These are phyloP conservation scores for Metarhizium album DNA, from an alignment of 2,329 filamentous ascomycete genomes.

Conservation along the genomic window DNA sequence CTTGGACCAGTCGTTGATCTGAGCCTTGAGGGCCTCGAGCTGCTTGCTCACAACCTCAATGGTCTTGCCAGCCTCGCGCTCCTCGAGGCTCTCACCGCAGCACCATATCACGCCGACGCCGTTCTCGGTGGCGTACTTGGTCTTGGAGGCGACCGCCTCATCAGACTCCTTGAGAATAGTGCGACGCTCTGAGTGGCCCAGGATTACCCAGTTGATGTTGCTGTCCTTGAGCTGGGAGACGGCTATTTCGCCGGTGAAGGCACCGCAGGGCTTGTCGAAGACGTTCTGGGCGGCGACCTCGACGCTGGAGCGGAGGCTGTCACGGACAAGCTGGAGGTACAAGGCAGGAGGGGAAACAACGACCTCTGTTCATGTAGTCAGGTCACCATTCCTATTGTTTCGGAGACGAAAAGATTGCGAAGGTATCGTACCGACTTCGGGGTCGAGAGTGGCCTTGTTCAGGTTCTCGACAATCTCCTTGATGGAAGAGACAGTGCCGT, in stretches of 20 bases:
- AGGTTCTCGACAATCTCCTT: conserved; percentile 83
- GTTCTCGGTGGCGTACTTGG: conserved; percentile 80
- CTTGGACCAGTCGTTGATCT: conserved; percentile 80
- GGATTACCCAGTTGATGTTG: conserved; percentile 79
- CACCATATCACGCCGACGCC: conserved; percentile 90
- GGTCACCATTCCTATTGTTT: neutral
- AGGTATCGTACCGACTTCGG: conserved; percentile 53
- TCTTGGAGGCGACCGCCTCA: conserved; percentile 81
- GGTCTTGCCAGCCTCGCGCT: conserved; percentile 78
- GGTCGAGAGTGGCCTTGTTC: conserved; percentile 73
- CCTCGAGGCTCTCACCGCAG: conserved; percentile 90
- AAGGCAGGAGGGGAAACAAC: conserved; percentile 85
- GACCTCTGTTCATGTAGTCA: conserved; percentile 52
- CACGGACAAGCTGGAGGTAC: conserved; percentile 80
- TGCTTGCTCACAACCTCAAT: conserved; percentile 78
- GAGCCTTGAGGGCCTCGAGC: conserved; percentile 68
- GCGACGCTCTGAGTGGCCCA: conserved; percentile 92
- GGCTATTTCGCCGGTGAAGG: conserved; percentile 94
- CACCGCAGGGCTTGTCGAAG: conserved; percentile 92
- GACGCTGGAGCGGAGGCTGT: conserved; percentile 63
- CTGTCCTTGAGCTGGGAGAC: conserved; percentile 83
- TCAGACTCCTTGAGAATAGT: conserved; percentile 82
- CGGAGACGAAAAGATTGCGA: conserved; percentile 1
- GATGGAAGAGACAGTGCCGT: conserved; percentile 83
- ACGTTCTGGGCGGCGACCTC: conserved; percentile 94